phyloP scores from a whole-genome alignment of 768 basidiomycete genomes.

The Calvatia gigantea region DNA sequence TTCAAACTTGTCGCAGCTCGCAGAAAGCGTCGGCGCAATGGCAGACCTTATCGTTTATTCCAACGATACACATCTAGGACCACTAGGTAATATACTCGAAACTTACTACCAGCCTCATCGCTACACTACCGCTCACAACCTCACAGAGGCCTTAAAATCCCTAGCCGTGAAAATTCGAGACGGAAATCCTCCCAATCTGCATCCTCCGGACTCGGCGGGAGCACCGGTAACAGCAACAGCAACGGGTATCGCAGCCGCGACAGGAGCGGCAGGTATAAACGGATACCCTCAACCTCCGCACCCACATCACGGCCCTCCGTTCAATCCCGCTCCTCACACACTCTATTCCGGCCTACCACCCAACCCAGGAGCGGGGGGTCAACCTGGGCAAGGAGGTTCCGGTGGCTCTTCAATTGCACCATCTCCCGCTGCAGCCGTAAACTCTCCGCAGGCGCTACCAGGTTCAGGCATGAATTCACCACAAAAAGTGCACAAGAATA shows the following conservation, averaged over 20 bases:
- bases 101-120: not conserved
- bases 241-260: constrained; percentile 4
- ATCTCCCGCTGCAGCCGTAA: constrained; percentile 25
- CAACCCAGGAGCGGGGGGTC: not conserved
- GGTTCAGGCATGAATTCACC: constrained; percentile 52
- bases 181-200: constrained; percentile 23
- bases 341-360: constrained; percentile 31
- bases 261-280: not conserved
- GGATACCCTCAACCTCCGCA: not conserved
- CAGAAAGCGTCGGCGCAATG: constrained; percentile 82
- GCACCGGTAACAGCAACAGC: constrained; percentile 12
- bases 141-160: constrained; percentile 38
- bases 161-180: constrained; percentile 39
- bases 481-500: constrained; percentile 62
- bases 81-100: constrained; percentile 51
- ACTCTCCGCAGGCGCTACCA: constrained; percentile 49
- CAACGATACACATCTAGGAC: constrained; percentile 50
- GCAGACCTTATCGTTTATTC: constrained; percentile 70
- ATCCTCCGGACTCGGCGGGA: constrained; percentile 12
- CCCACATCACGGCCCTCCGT: not conserved
- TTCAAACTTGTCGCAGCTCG: constrained; percentile 50
- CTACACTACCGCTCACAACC: constrained; percentile 12
- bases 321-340: constrained; percentile 29
- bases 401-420: constrained; percentile 25
- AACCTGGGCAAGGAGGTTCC: constrained; percentile 20